Base-by-base conservation (phyloP, 192 early-diverging fungal genomes). In the Phycomyces nitens region DNA sequence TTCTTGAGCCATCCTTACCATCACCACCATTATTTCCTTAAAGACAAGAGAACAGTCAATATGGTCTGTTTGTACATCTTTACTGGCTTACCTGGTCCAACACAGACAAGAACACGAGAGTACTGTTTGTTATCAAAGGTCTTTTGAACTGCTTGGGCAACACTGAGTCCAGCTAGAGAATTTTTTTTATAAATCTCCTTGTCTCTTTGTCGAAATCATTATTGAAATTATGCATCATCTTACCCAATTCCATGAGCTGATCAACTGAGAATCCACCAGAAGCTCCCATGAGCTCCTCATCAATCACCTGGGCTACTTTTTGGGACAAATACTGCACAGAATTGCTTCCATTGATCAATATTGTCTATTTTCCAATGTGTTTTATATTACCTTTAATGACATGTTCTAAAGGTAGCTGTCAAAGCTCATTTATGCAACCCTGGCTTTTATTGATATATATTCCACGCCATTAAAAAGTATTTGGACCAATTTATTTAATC, bases 11-110 rank as follows among this genome's bases (percentile, higher is more conserved):
- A 55, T 27, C 65, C 64, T 52, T 75, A 82, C 87, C 97, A 76
- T 99, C 97, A 16, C 95, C 95, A 26, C 97, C 97, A 74, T 99
- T 99, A 71, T 99, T 98, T 43, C 96, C 71, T 68, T n/a, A 52
- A 23, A 21, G 21, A 21, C 24, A 18, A 27, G 22, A 8, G 8
- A 53, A 2, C 49, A 62, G 16, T 24, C 5, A 23, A 61, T 47
- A 21, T 16, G n/a, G 6, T 24, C 3, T 49, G 22, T 51, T 18
- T 24, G 24, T 49, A 43, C 20, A 9, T 26, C 23, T 56, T 56
- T 22, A 20, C 41, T 7, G 23, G 16, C 43, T 51, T 68, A 60
- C 69, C 97, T 39, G 89, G 89, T 1, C 90, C 92, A 53, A 85
- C 82, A 70, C 86, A 89, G 14, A 95, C 77, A 7, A 91, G 70